Conservation (phyloP, 2,329 filamentous ascomycete species). For the Metarhizium guizhouense region DNA sequence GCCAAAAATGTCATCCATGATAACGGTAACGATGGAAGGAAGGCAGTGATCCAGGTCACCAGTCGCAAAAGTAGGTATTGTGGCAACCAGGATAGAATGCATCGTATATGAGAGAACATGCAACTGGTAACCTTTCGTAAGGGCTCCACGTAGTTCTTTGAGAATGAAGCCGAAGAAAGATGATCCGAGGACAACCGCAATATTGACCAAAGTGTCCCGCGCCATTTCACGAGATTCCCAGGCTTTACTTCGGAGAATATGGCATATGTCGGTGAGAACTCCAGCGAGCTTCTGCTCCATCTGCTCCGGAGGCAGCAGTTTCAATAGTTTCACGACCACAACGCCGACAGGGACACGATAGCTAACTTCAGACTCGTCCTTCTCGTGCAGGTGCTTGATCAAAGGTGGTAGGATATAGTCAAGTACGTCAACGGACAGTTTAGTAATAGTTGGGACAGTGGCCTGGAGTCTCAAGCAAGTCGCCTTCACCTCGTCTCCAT, state of each 20-base stretch:
- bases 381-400: conserved; percentile 80
- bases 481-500: conserved; percentile 18
- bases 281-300: conserved; percentile 69
- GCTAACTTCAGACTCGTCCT: conserved; percentile 90
- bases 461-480: conserved; percentile 41
- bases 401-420: conserved; percentile 71
- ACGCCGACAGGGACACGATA: conserved; percentile 84
- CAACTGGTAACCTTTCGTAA: conserved; percentile 81
- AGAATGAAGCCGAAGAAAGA: conserved; percentile 86
- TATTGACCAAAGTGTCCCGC: conserved; percentile 76
- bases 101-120: conserved; percentile 94
- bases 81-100: conserved; percentile 76
- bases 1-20: conserved; percentile 98
- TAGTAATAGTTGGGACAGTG: conserved; percentile 58
- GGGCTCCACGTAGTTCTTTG: conserved; percentile 75
- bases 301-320: conserved; percentile 64
- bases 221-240: conserved; percentile 88
- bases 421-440: conserved; percentile 63
- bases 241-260: conserved; percentile 82
- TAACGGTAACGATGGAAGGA: conserved; percentile 64
- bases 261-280: conserved; percentile 83
- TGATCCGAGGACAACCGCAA: conserved; percentile 71
- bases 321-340: conserved; percentile 79
- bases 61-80: conserved; percentile 62
- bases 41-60: conserved; percentile 89